Evolutionary conservation across 1,284 basidiomycete genomes (phyloP), one percentile per base, ranked within the genome.

Genomic region (Cryptococcus sp.): DNA sequence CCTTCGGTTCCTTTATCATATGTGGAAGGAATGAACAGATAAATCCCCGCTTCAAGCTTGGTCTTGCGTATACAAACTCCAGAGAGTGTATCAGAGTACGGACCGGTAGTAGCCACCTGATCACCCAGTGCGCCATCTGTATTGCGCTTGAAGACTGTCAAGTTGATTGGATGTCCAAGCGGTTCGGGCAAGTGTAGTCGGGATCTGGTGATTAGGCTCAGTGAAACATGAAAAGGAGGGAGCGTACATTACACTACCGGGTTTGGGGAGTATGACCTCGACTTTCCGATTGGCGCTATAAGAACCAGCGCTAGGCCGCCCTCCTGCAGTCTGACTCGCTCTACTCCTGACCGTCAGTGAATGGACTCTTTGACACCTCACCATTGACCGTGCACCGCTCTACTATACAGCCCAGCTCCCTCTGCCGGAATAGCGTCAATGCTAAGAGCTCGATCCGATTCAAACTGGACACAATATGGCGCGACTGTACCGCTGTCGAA

Each of bases 351-450:
- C 4, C 28, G 36, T 39, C 36, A n/a, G 36, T 7, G 14, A 16
- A 5, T 5, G 5, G 7, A 19, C 4, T 4, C 36, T 39, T 16
- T 5, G 36, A 9, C 3, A 19, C 73, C 81, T 53, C 61, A 87
- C 91, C 91, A 94, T 46, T 77, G 72, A 1, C 86, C 88, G 19
- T 76, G 79, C 3, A 87, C 60, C 0, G 78, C 70, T 56, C 88
- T 85, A 28, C 76, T 77, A 67, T 86, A 94, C 91, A 96, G 90
- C 1, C 92, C 92, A 0, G 91, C 89, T 0, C 91, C 91, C 73
- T 97, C 92, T 50, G 85, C 83, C 0, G 80, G 75, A 7, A 81
- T 73, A 0, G 69, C 54, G 7, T 63, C 50, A 5, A 81, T 21
- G 2, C 59, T 52, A 9, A 79, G 41, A 0, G 81, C 80, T 19